A percentile compares a stretch with the other conserved stretches of the same genome.
These are phyloP conservation scores for Grigorovia transvaalensis DNA, from an alignment of 805 yeast genomes.

Conservation along the genomic window DNA sequence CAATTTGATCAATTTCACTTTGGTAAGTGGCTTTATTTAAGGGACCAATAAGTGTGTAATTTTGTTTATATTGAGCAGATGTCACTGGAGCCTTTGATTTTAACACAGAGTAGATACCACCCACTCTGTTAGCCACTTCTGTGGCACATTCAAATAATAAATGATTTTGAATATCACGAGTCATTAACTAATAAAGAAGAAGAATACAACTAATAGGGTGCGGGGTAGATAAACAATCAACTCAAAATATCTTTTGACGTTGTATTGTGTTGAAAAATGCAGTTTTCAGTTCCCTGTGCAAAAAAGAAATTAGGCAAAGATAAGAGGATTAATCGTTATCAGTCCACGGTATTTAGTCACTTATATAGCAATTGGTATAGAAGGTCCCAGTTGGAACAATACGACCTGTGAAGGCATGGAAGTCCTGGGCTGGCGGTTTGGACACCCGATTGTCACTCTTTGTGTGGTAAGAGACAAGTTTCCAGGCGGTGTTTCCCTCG, in stretches of 20 bases:
- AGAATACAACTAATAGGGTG: too few relatives aligned
- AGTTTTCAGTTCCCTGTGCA: too few relatives aligned
- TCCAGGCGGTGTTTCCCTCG: not conserved
- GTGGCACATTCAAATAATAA: conserved; percentile 89
- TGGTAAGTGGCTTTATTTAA: conserved; percentile 63
- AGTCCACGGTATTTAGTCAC: not conserved
- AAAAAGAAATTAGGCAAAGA: not conserved
- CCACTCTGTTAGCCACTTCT: conserved; percentile 95
- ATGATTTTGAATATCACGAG: conserved; percentile 81
- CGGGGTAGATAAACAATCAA: not conserved
- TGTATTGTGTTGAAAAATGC: not conserved
- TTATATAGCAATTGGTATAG: not conserved
- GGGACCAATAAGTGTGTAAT: conserved; percentile 84
- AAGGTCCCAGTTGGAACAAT: too few relatives aligned
- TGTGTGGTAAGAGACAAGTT: too few relatives aligned
- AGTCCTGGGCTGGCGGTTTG: not conserved
- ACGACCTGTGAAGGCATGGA: not conserved
- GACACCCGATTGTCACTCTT: not conserved
- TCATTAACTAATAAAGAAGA: conserved; percentile 32
- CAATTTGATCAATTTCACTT: conserved; percentile 72
- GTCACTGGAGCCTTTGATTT: conserved; percentile 96
- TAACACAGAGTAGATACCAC: conserved; percentile 93
- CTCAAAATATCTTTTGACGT: too few relatives aligned
- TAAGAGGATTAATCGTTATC: not conserved
- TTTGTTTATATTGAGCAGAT: conserved; percentile 79